These are phyloP conservation scores for Polygonum maritimum DNA, from an alignment of 148 eudicot species.

Conservation along the genomic window DNA sequence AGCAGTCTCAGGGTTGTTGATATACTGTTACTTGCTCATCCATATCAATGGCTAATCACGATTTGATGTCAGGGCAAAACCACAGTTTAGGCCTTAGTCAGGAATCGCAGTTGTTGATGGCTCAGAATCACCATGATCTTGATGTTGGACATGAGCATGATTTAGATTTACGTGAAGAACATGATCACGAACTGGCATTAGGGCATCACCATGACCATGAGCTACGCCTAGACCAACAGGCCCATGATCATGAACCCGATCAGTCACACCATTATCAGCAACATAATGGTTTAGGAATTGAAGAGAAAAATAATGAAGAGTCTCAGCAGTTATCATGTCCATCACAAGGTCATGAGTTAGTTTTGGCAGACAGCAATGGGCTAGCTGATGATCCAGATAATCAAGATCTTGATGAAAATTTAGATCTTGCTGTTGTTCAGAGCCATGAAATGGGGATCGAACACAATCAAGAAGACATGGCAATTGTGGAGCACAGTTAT, in stretches of 20 bases:
- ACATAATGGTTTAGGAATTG: slow-evolving; percentile 22
- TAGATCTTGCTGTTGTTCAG: slow-evolving; percentile 30
- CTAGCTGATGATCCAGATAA: slow-evolving; percentile 25
- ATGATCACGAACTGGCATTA: slow-evolving; percentile 20
- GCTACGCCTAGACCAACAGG: slow-evolving; percentile 17
- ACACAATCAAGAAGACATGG: slow-evolving; percentile 23
- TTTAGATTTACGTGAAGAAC: neutral
- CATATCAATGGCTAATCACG: slow-evolving; percentile 30
- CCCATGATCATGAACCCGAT: slow-evolving; percentile 19
- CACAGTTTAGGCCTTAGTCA: slow-evolving; percentile 28
- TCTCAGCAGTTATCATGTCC: slow-evolving; percentile 17
- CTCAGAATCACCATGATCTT: slow-evolving; percentile 25
- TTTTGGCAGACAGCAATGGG: slow-evolving; percentile 19
- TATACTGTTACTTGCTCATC: neutral
- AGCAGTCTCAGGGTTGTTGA: neutral
- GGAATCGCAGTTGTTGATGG: slow-evolving; percentile 16
- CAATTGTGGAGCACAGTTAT: slow-evolving; percentile 22
- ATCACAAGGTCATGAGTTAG: slow-evolving; percentile 23
- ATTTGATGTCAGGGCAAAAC: slow-evolving; percentile 30
- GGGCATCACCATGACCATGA: slow-evolving; percentile 21
- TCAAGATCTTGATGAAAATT: slow-evolving; percentile 31
- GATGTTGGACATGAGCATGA: slow-evolving; percentile 15
- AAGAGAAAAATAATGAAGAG: slow-evolving; percentile 21
- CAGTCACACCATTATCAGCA: slow-evolving; percentile 21
- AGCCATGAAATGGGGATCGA: slow-evolving; percentile 33